phyloP scores from a whole-genome alignment of 495 filamentous ascomycete species.

The Talaromyces proteolyticus region DNA sequence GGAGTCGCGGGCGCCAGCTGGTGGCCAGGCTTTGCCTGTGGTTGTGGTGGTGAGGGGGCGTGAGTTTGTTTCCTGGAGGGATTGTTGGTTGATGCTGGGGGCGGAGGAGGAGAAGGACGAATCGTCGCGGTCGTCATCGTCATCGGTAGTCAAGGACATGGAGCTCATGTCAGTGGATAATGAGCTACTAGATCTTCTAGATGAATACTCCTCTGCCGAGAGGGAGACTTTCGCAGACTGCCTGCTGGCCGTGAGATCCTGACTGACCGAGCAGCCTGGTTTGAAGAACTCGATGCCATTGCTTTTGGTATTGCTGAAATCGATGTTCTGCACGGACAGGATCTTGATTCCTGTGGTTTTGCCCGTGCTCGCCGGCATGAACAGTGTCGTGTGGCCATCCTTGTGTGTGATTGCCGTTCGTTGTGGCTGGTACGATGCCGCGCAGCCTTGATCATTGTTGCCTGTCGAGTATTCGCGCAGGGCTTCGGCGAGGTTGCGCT shows the following conservation, averaged over 20 bases:
- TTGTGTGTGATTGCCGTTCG: constrained; percentile 62
- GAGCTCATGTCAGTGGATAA: constrained; percentile 35
- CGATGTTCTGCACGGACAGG: constrained; percentile 32
- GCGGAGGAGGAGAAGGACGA: constrained; percentile 22
- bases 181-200: constrained; percentile 15
- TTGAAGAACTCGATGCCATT: constrained; percentile 12
- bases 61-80: constrained; percentile 14
- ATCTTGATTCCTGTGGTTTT: constrained; percentile 59
- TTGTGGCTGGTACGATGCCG: constrained; percentile 66
- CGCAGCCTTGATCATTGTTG: constrained; percentile 51
- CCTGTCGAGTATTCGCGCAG: constrained; percentile 80
- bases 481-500: constrained; percentile 60
- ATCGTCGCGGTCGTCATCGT: constrained; percentile 21
- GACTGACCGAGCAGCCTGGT: constrained; percentile 6
- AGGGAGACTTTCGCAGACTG: constrained; percentile 6
- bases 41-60: neutral
- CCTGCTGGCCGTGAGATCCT: constrained; percentile 1
- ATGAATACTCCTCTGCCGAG: constrained; percentile 1
- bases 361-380: constrained; percentile 77
- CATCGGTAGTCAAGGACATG: constrained; percentile 22
- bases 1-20: constrained; percentile 42
- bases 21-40: constrained; percentile 24
- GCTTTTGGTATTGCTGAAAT: too few species aligned
- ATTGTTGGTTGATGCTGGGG: constrained; percentile 26
- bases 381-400: constrained; percentile 76